Conservation (phyloP, 2,329 filamentous ascomycete species). For the Cladorrhinum sp. region DNA sequence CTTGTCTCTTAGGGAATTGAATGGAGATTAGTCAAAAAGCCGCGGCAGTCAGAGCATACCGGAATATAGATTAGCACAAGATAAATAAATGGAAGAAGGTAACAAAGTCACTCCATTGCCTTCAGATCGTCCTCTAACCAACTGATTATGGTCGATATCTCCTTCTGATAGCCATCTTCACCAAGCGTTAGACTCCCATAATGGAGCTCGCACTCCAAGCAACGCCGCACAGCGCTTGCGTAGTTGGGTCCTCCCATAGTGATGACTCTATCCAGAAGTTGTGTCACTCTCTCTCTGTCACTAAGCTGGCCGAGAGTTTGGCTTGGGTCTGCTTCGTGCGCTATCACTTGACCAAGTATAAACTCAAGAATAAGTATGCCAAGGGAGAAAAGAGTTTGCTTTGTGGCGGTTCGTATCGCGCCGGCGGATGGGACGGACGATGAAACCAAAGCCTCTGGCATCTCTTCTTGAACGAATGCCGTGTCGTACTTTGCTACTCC, state of each 20-base stretch:
- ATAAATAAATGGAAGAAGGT: too few relatives aligned
- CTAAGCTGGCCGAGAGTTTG: slow-evolving; percentile 1
- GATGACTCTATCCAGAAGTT: background rate
- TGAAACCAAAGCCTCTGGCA: background rate
- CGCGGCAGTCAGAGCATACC: too few relatives aligned
- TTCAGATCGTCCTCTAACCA: background rate
- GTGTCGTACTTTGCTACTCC: background rate
- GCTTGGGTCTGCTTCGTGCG: background rate
- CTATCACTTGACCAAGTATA: slow-evolving; percentile 11
- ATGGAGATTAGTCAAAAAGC: background rate
- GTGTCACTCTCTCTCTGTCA: too few relatives aligned
- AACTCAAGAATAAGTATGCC: slow-evolving; percentile 27
- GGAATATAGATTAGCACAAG: too few relatives aligned
- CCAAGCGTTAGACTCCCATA: background rate
- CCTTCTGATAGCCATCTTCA: background rate
- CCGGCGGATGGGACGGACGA: background rate
- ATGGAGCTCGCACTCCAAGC: slow-evolving; percentile 17
- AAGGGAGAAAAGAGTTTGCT: slow-evolving; percentile 13
- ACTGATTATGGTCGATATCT: background rate
- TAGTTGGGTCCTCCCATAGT: slow-evolving; percentile 20
- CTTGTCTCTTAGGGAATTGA: background rate
- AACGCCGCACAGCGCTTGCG: slow-evolving; percentile 20
- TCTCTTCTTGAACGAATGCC: slow-evolving; percentile 4
- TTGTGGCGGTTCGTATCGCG: background rate
- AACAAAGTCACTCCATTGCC: background rate